phyloP scores from a whole-genome alignment of 305 asterid species.

The Fraxinus sp. region DNA sequence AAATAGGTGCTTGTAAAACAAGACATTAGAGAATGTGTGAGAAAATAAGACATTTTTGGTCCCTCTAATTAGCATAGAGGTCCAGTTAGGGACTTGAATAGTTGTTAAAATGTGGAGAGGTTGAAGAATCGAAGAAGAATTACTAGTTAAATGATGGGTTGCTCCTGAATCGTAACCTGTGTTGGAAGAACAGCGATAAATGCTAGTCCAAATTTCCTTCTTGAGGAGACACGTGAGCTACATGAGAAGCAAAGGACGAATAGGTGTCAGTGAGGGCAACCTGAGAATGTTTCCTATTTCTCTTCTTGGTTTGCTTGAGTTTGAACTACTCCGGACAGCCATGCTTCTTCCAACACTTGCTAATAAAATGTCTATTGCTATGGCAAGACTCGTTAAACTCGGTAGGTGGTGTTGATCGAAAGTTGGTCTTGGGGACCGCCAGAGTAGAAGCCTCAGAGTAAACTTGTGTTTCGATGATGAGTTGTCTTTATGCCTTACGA shows the following conservation, averaged over 20 bases:
- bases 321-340: not conserved
- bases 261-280: not conserved
- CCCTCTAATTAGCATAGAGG: not conserved
- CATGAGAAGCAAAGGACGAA: not conserved
- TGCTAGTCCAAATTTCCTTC: not conserved
- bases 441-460: not conserved
- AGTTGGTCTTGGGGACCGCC: not conserved
- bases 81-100: not conserved
- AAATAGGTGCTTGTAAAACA: not conserved
- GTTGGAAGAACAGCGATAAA: not conserved
- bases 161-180: not conserved
- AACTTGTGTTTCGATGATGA: not conserved
- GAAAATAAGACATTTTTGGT: not conserved
- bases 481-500: not conserved
- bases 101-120: not conserved
- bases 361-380: not conserved
- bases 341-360: not conserved
- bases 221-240: not conserved
- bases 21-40: not conserved
- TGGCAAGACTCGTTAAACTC: not conserved
- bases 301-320: not conserved
- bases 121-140: not conserved
- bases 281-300: not conserved
- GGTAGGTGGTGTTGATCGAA: not conserved
- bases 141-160: not conserved